Percentiles rank a stretch among this genome's conserved stretches.
Evolutionary conservation across 140 eudicot genomes (phyloP).

Genomic region (Anethum foeniculum): DNA sequence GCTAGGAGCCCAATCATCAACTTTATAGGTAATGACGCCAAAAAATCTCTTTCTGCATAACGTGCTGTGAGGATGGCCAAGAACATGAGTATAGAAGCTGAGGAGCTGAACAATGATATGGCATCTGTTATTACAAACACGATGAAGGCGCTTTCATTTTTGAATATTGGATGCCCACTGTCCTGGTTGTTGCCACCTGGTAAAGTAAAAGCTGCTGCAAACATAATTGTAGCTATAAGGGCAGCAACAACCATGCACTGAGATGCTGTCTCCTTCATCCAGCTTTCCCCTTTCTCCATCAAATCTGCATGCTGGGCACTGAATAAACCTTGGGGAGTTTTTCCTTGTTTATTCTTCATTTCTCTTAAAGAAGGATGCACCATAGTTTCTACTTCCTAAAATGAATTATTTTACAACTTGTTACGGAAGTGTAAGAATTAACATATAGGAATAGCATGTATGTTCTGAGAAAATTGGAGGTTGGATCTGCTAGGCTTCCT

Average conservation of each 20-base stretch:
- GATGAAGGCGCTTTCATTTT: neutral
- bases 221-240: constrained; percentile 17
- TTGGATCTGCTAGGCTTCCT: neutral
- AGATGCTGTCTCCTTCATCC: constrained; percentile 19
- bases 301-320: constrained; percentile 13
- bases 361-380: constrained; percentile 10
- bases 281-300: constrained; percentile 6
- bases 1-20: constrained; percentile 8
- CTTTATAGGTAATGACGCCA: neutral
- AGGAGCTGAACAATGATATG: constrained; percentile 16
- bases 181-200: constrained; percentile 8
- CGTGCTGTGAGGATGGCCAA: constrained; percentile 12
- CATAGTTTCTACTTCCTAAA: constrained; percentile 14
- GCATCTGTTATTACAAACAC: constrained; percentile 19
- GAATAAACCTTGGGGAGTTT: constrained; percentile 19
- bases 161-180: neutral
- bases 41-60: constrained; percentile 9
- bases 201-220: constrained; percentile 21
- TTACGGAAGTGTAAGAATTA: neutral
- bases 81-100: constrained; percentile 14
- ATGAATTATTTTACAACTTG: neutral
- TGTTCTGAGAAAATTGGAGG: neutral
- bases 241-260: constrained; percentile 19
- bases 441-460: neutral
- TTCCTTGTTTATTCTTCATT: constrained; percentile 8